Evolutionary conservation across 108 stramenopile genomes (phyloP).

Genomic region (Cyclotella sp.): DNA sequence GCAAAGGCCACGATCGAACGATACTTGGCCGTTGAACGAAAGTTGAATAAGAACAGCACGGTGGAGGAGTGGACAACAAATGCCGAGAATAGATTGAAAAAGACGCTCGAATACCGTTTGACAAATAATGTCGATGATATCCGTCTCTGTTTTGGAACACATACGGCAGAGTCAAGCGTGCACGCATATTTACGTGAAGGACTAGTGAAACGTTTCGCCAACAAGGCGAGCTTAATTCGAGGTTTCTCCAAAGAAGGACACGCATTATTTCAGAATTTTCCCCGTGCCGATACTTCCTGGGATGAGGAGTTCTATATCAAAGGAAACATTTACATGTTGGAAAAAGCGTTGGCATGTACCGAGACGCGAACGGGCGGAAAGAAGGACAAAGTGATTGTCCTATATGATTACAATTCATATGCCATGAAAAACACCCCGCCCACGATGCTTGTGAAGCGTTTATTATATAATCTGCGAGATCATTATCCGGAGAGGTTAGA

Average conservation of each 20-base stretch:
- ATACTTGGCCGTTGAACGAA: conserved; percentile 27
- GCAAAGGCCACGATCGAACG: conserved; percentile 22
- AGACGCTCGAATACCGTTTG: conserved; percentile 35
- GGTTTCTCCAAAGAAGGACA: conserved; percentile 54
- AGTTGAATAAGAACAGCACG: conserved; percentile 9
- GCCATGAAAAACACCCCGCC: conserved; percentile 41
- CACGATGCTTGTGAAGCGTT: conserved; percentile 31
- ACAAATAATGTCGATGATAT: conserved; percentile 49
- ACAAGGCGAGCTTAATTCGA: conserved; percentile 37
- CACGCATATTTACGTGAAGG: conserved; percentile 37
- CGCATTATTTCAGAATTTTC: conserved; percentile 53
- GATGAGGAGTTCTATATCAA: conserved; percentile 54
- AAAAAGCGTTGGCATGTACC: conserved; percentile 53
- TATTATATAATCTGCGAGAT: conserved; percentile 45
- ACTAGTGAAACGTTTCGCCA: conserved; percentile 32
- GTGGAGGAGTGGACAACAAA: conserved; percentile 11
- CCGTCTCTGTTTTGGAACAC: conserved; percentile 46
- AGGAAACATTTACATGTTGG: conserved; percentile 56
- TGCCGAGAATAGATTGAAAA: conserved; percentile 29
- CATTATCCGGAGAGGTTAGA: conserved; percentile 55
- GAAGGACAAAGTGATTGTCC: conserved; percentile 40
- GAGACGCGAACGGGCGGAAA: conserved; percentile 42
- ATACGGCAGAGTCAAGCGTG: conserved; percentile 16
- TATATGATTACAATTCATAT: conserved; percentile 53
- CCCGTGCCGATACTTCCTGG: conserved; percentile 43